Evolutionary conservation across 768 basidiomycete genomes (phyloP).

Genomic region (Lentinula sp.): DNA sequence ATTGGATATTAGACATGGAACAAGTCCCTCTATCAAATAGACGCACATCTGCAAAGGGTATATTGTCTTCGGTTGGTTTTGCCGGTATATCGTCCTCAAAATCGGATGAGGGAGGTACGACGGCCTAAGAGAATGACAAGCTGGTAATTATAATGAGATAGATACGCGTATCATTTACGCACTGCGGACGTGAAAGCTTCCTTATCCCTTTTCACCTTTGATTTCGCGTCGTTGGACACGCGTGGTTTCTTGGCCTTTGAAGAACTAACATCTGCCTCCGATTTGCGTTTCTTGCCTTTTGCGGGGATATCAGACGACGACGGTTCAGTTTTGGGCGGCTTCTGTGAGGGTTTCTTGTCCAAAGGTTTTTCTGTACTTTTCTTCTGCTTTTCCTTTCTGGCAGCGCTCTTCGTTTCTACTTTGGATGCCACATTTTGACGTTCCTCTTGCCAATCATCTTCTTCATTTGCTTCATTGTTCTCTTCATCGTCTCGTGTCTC

Average conservation of each 20-base stretch:
- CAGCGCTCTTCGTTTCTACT: not conserved
- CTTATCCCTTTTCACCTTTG: not conserved
- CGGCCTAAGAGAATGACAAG: slow-evolving; percentile 19
- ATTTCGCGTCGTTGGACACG: not conserved
- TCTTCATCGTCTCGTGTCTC: not conserved
- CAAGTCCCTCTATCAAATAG: not conserved
- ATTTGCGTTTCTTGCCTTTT: slow-evolving; percentile 4
- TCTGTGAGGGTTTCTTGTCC: not conserved
- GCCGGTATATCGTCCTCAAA: slow-evolving; percentile 14
- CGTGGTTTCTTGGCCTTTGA: slow-evolving; percentile 4
- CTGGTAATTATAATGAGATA: not conserved
- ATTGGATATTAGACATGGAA: not conserved
- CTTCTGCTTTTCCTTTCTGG: not conserved
- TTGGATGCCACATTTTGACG: not conserved
- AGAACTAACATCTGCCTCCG: not conserved
- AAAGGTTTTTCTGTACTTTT: not conserved
- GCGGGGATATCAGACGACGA: not conserved
- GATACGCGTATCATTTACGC: slow-evolving; percentile 7
- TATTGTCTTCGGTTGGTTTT: not conserved
- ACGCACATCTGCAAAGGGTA: slow-evolving; percentile 1
- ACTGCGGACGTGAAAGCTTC: slow-evolving; percentile 34
- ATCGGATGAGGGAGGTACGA: slow-evolving; percentile 31
- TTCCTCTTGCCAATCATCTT: not conserved
- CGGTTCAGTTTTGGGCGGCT: not conserved
- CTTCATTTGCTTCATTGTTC: not conserved